These are phyloP conservation scores for Dioscorea cayenensis DNA, from an alignment of 116 monocot species.

Conservation along the genomic window DNA sequence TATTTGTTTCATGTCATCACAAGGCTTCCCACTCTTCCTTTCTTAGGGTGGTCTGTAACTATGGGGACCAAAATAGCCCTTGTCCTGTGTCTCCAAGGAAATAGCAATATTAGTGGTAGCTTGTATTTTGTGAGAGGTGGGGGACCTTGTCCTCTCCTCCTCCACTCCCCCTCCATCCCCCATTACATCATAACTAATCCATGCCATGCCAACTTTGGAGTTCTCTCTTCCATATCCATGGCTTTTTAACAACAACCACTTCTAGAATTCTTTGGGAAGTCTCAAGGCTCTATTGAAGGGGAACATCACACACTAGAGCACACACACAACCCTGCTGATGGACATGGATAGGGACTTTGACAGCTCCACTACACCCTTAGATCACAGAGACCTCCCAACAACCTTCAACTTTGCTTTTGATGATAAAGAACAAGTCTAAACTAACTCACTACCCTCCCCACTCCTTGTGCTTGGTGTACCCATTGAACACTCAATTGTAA, in stretches of 20 bases:
- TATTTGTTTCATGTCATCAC: neutral
- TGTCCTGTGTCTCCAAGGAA: neutral
- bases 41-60: neutral
- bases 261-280: neutral
- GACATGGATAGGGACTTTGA: constrained; percentile 3
- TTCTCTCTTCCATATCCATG: neutral
- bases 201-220: neutral
- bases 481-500: neutral
- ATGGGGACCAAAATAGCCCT: neutral
- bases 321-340: neutral
- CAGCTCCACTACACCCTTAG: neutral
- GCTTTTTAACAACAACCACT: neutral
- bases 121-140: neutral
- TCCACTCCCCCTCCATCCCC: neutral
- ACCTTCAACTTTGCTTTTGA: neutral
- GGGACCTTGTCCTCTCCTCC: no score
- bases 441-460: no score
- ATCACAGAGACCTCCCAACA: neutral
- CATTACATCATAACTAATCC: constrained; percentile 6
- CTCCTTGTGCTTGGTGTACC: no score
- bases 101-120: constrained; percentile 2
- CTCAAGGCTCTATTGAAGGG: neutral
- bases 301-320: neutral
- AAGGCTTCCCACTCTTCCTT: neutral
- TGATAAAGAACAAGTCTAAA: no score